A percentile compares a stretch with the other conserved stretches of the same genome.
Conservation (phyloP, 78 protist genomes). For the Dictyostelium purpureum region DNA sequence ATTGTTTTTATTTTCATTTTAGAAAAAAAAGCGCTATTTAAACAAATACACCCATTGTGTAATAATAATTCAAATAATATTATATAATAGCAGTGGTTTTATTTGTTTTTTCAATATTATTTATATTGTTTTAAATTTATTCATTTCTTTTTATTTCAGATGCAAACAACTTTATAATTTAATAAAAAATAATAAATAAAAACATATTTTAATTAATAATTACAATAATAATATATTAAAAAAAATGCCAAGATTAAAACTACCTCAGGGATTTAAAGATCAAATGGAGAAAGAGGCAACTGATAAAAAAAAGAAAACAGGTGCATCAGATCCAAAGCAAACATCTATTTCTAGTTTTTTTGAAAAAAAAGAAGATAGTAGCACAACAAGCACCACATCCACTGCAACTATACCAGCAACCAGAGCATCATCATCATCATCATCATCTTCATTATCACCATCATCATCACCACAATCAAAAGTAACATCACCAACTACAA, state of each 20-base stretch:
- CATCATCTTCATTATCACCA: neutral
- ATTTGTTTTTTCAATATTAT: no score
- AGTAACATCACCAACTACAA: neutral
- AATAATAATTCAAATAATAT: no score
- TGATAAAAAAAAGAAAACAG: neutral
- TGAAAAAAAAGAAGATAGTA: neutral
- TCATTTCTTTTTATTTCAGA: no score
- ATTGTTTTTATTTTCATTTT: no score
- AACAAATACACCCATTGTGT: no score
- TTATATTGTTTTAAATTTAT: no score
- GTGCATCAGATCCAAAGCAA: neutral
- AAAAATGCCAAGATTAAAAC: conserved; percentile 35
- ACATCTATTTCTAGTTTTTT: neutral
- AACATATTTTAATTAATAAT: neutral
- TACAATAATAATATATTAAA: neutral
- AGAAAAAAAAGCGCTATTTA: neutral
- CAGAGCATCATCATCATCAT: neutral
- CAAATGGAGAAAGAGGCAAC: neutral
- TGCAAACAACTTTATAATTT: no score
- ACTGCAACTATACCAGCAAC: neutral
- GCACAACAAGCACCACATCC: neutral
- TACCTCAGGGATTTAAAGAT: conserved; percentile 6
- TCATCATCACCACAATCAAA: neutral
- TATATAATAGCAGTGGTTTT: no score
- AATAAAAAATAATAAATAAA: no score